Base-by-base conservation (phyloP, 768 basidiomycete species). In the Kwoniella sp. region DNA sequence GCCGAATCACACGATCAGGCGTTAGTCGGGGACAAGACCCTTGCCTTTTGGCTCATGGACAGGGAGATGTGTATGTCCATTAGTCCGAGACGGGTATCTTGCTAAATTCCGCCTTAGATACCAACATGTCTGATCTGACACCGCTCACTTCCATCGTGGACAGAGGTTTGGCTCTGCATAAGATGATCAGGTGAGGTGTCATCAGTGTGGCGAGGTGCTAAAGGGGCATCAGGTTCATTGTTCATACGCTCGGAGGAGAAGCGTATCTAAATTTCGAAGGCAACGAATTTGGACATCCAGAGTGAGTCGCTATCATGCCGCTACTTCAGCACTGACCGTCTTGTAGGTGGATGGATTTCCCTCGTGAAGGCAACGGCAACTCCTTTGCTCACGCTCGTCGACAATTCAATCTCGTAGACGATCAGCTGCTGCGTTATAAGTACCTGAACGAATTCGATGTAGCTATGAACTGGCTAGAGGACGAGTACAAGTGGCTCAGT, bases 11-110 rank as follows among this genome's bases (percentile, higher is more conserved):
- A 98, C 60, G 93, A 98, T 75, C 95, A 99, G 73, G 93, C 95
- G 12, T 81, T 99, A 25, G 95, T 99, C 0, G 95, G 95, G 11
- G 95, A 99, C 78, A 99, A 99, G 79, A 98, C 93, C 2, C 68
- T 99, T 38, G 95, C 95, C 3, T 99, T 99, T 76, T 99, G 95
- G 95, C 76, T 98, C 52, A 99, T 99, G 95, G 95, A 99, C 76
- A 93, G 93, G 76, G 95, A 98, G 76, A 99, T 99, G 95, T 96
- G 92, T 91, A 79, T 63, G 83, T 78, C 28, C 17, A 7, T 19
- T 22, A 28, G 29, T 6, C 19, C n/a, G n/a, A 7, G 19, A 38
- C 25, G 7, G 15, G 32, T 38, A 49, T 23, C 20, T 27, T 3
- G 15, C 20, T 8, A 19, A 7, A 19, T 22, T 36, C 25, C 5